These are phyloP conservation scores for Lumnitzera racemosa DNA, from an alignment of 345 rosid species.

Conservation along the genomic window DNA sequence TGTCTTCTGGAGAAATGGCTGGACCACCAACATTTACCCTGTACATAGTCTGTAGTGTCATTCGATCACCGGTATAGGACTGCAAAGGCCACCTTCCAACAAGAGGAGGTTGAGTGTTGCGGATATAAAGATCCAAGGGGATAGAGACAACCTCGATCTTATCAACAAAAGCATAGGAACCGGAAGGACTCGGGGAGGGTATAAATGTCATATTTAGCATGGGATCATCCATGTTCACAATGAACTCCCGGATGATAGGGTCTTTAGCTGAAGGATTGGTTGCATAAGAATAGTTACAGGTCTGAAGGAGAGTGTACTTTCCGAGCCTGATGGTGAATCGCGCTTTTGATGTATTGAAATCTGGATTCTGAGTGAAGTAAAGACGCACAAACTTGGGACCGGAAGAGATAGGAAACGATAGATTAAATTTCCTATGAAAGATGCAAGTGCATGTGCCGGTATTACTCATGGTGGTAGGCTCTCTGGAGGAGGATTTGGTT, in stretches of 20 bases:
- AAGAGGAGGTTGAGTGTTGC: too few relatives aligned
- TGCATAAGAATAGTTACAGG: constrained; percentile 11
- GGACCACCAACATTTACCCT: constrained; percentile 27
- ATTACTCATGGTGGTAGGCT: too few relatives aligned
- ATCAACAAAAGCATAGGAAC: constrained; percentile 22
- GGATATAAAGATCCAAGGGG: constrained; percentile 15
- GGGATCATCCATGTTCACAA: not conserved
- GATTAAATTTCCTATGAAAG: too few relatives aligned
- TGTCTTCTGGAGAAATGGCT: constrained; percentile 7
- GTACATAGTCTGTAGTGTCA: constrained; percentile 22
- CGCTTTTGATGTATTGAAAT: constrained; percentile 3
- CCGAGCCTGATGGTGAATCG: constrained; percentile 12
- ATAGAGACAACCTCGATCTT: constrained; percentile 25
- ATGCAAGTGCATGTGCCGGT: too few relatives aligned
- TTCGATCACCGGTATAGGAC: not conserved
- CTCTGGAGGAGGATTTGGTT: too few relatives aligned
- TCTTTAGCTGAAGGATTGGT: not conserved
- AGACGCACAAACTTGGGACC: constrained; percentile 25
- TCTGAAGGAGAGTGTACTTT: constrained; percentile 5
- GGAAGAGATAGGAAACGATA: constrained; percentile 6
- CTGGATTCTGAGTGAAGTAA: constrained; percentile 7
- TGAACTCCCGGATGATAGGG: not conserved
- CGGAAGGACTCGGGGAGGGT: constrained; percentile 8
- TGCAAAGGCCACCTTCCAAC: not conserved
- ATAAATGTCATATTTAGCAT: constrained; percentile 21